Conservation (phyloP, 805 yeast species). For the Kurtzmaniella cleridarum region DNA sequence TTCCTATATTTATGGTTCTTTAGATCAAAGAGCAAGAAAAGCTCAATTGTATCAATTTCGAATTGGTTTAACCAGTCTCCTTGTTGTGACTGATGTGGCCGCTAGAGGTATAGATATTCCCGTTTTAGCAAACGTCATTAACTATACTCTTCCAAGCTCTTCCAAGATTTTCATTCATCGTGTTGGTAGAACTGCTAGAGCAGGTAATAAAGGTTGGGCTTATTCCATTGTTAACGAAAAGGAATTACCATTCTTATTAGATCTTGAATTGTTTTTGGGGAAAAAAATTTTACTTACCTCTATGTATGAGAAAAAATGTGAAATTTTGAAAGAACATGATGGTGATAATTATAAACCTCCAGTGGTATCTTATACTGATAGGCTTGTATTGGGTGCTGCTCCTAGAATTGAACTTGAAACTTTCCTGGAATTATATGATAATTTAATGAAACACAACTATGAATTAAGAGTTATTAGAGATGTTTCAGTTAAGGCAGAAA, state of each 20-base stretch:
- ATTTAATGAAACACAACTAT: conserved; percentile 53
- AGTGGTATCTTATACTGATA: conserved; percentile 61
- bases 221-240: conserved; percentile 79
- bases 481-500: conserved; percentile 84
- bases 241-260: conserved; percentile 86
- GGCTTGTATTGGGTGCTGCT: conserved; percentile 77
- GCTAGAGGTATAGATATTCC: conserved; percentile 99
- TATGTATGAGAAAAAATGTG: conserved; percentile 60
- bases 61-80: conserved; percentile 72
- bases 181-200: conserved; percentile 99
- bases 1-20: conserved; percentile 87
- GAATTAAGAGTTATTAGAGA: conserved; percentile 61
- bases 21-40: conserved; percentile 92
- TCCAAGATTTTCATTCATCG: conserved; percentile 94
- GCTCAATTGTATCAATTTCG: conserved; percentile 83
- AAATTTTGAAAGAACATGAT: conserved; percentile 43
- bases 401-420: conserved; percentile 72
- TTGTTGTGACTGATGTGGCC: conserved; percentile 97
- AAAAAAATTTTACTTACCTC: conserved; percentile 67
- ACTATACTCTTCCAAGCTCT: conserved; percentile 84
- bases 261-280: conserved; percentile 85
- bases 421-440: conserved; percentile 65
- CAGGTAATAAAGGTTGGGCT: conserved; percentile 98
- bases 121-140: conserved; percentile 88
- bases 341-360: conserved; percentile 44